Percentiles rank a stretch among this genome's conserved stretches.
Conservation (phyloP, 2,329 filamentous ascomycete species). For the Tympanopsis confertula region DNA sequence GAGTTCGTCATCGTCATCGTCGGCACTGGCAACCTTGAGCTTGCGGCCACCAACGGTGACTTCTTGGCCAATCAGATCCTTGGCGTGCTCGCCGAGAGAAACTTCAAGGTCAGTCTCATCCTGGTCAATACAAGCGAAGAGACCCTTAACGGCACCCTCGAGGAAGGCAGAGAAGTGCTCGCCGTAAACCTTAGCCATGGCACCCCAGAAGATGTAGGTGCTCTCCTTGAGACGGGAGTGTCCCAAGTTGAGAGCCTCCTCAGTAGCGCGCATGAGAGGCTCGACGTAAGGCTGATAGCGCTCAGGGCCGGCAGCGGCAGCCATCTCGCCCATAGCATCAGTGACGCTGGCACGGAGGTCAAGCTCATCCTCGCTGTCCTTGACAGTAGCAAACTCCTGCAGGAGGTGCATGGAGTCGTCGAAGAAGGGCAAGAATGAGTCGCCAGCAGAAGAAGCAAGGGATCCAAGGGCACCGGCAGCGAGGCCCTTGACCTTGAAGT, state of each 20-base stretch:
- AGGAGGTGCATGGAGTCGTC: conserved; percentile 82
- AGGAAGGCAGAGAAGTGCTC: conserved; percentile 73
- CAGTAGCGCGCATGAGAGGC: conserved; percentile 81
- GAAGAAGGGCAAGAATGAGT: conserved; percentile 83
- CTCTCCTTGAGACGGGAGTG: conserved; percentile 89
- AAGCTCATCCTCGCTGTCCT: conserved; percentile 80
- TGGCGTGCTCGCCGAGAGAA: conserved; percentile 61
- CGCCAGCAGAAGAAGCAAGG: conserved; percentile 74
- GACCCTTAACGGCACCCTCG: conserved; percentile 63
- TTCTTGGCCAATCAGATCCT: conserved; percentile 64
- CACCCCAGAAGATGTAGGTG: conserved; percentile 93
- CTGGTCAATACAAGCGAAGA: conserved; percentile 77
- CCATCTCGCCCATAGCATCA: conserved; percentile 88
- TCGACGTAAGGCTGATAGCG: conserved; percentile 85
- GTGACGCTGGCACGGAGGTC: conserved; percentile 81
- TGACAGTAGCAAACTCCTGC: conserved; percentile 71
- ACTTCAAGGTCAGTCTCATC: conserved; percentile 75
- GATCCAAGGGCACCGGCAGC: conserved; percentile 83
- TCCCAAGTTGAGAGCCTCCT: conserved; percentile 78
- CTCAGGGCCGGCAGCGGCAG: conserved; percentile 72
- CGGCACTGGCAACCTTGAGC: conserved; percentile 62
- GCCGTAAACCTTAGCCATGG: conserved; percentile 85
- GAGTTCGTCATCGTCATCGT: conserved; percentile 44
- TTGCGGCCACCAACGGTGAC: conserved; percentile 74
- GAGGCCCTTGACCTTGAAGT: conserved; percentile 80